Evolutionary conservation across 2,329 filamentous ascomycete species (phyloP).

Genomic region (Aureobasidium vineae): DNA sequence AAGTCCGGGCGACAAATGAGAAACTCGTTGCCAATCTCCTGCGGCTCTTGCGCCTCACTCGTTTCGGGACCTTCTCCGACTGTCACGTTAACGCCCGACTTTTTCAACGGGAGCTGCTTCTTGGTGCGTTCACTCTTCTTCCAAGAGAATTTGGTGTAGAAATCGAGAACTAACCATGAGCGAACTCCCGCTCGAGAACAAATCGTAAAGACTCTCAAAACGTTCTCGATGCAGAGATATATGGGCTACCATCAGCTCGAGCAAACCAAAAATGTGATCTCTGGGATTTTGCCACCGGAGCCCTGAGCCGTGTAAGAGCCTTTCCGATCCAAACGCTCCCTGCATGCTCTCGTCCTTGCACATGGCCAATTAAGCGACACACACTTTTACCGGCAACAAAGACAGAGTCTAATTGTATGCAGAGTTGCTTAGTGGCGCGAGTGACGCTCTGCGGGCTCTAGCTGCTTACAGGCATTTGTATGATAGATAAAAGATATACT

Average conservation of each 20-base stretch:
- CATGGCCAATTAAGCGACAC: conserved; percentile 13
- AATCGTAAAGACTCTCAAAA: not conserved
- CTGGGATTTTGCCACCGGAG: not conserved
- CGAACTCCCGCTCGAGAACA: not conserved
- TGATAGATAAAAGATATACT: not conserved
- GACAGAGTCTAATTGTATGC: not conserved
- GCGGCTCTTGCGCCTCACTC: too few species aligned
- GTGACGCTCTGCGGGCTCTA: not conserved
- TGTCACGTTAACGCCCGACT: too few species aligned
- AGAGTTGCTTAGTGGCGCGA: not conserved
- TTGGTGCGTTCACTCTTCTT: too few species aligned
- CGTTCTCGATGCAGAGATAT: not conserved
- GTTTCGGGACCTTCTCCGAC: too few species aligned
- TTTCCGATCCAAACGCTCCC: not conserved
- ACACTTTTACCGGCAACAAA: not conserved
- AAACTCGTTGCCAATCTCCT: too few species aligned
- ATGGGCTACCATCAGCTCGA: not conserved
- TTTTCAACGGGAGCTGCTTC: too few species aligned
- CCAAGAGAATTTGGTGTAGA: too few species aligned
- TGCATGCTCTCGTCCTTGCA: conserved; percentile 4
- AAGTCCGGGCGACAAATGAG: not conserved
- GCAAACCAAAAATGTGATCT: not conserved
- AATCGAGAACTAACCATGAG: too few species aligned
- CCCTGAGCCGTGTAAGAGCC: not conserved
- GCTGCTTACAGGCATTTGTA: not conserved